phyloP scores from a whole-genome alignment of 306 rosid species.

The Cucumis cinereus region DNA sequence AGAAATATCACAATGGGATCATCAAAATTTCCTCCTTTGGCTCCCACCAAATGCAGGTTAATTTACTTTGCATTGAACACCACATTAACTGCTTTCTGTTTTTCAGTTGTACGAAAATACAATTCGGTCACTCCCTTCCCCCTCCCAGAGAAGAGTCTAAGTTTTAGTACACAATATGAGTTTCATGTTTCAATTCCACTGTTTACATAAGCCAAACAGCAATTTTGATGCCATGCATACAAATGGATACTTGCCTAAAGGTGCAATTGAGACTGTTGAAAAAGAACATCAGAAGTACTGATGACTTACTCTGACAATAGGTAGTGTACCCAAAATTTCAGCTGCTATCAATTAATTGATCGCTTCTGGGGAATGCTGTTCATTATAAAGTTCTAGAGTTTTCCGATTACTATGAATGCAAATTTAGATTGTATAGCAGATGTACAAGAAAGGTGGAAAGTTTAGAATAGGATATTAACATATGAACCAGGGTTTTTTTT shows the following conservation, averaged over 20 bases:
- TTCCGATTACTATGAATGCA: not conserved
- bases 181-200: not conserved
- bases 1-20: constrained; percentile 19
- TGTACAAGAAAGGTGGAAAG: not conserved
- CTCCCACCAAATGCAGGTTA: constrained; percentile 15
- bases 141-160: not conserved
- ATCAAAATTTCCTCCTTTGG: constrained; percentile 18
- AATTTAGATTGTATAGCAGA: not conserved
- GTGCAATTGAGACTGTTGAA: not conserved
- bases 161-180: not conserved
- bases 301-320: not conserved
- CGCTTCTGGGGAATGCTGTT: not conserved
- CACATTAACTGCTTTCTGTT: not conserved
- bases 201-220: not conserved
- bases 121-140: not conserved
- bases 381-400: not conserved
- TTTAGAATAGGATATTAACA: not conserved
- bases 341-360: not conserved
- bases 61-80: not conserved
- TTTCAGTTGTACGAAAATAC: not conserved
- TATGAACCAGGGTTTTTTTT: not conserved
- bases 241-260: not conserved
- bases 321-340: not conserved
- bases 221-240: not conserved
- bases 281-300: not conserved